Conservation (phyloP, 75 land plant genomes). For the Selaginella tamariscina region DNA sequence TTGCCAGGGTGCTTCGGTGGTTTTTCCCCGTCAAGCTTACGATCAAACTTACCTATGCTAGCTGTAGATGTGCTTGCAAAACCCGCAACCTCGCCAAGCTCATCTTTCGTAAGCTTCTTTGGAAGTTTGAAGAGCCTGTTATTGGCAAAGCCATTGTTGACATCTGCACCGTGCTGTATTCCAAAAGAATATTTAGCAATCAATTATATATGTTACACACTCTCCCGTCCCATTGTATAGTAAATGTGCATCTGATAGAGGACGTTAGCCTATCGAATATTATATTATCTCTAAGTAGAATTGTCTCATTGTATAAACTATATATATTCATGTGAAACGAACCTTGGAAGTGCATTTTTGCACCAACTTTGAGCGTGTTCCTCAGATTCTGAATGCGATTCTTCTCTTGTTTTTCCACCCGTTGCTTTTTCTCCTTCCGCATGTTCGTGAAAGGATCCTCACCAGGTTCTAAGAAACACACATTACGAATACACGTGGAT, state of each 20-base stretch:
- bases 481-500: neutral
- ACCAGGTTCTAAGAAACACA: constrained; percentile 50
- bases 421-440: constrained; percentile 49
- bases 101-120: constrained; percentile 49
- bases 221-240: too few relatives aligned
- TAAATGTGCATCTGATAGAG: too few relatives aligned
- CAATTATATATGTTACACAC: too few relatives aligned
- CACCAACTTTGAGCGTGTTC: constrained; percentile 63
- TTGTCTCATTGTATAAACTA: too few relatives aligned
- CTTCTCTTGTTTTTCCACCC: constrained; percentile 76
- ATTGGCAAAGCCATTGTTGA: constrained; percentile 84
- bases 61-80: constrained; percentile 88
- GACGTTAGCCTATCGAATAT: too few relatives aligned
- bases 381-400: constrained; percentile 76
- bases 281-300: too few relatives aligned
- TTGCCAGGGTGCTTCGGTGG: constrained; percentile 72
- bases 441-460: constrained; percentile 76
- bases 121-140: constrained; percentile 57
- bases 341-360: constrained; percentile 75
- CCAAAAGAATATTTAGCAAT: neutral
- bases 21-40: constrained; percentile 83
- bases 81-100: constrained; percentile 72
- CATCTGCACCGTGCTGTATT: constrained; percentile 77
- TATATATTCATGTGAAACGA: too few relatives aligned
- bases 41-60: constrained; percentile 96